Evolutionary conservation across 1,284 basidiomycete genomes (phyloP), one percentile per base, ranked within the genome.

Genomic region (Apiotrichum brassicae): DNA sequence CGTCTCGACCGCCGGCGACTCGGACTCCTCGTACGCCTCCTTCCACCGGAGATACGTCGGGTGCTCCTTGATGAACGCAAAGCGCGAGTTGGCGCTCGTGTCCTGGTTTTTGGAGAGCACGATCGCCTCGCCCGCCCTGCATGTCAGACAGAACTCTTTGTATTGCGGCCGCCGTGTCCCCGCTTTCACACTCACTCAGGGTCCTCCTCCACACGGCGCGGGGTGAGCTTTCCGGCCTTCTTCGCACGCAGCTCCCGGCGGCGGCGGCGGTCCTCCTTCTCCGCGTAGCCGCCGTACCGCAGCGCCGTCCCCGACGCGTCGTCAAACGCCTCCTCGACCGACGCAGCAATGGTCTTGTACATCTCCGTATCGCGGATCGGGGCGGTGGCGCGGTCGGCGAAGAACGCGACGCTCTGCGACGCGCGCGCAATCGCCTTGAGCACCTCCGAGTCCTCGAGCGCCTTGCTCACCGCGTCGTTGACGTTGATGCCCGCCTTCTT

Each of bases 351-450:
- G 0, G 85, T 79, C 76, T 95, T 95, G 78, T 98, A 98, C 2
- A 92, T 90, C 33, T 85, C 85, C 1, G 93, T 98, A 58, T 97
- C 92, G 30, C 94, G 84, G 58, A 99, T 86, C 13, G 93, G 92
- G 60, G 90, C 87, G 2, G 91, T 94, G 7, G 88, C 85, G 47
- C 83, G 82, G 53, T 83, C 83, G 26, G 69, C 65, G 46, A 91
- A 86, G 19, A 77, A 81, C 18, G 86, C 86, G 48, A 92, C 81
- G 4, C 86, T 84, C 16, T 83, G 80, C 0, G 86, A 85, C 2
- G 87, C 87, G 59, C 81, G 78, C 8, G 86, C 84, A 54, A 94
- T 85, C 81, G 69, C 69, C 52, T 60, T 62, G 80, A 92, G 86
- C 39, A 97, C 69, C 55, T 94, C 91, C 60, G 86, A 90, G 76